Evolutionary conservation across 768 basidiomycete species (phyloP).

Genomic region (Calocybe gangraenosa): DNA sequence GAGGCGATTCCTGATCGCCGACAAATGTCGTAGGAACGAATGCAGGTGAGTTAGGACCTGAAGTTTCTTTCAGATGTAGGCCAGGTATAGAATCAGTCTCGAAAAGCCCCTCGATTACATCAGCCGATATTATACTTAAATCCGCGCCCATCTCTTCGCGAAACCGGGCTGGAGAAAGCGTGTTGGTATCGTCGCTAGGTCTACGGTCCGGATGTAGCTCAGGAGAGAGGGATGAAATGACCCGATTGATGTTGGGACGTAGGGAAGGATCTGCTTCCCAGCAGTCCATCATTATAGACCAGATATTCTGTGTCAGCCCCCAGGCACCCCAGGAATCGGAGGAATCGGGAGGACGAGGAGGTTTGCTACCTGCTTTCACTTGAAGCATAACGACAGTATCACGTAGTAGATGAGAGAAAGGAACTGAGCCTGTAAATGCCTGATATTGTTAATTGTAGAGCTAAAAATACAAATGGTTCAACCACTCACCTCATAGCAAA

Average conservation of each 20-base stretch:
- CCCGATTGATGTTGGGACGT: neutral
- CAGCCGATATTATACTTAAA: too few species aligned
- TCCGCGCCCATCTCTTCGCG: too few species aligned
- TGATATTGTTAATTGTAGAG: neutral
- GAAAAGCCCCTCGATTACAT: too few species aligned
- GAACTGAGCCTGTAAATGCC: neutral
- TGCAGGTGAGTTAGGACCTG: too few species aligned
- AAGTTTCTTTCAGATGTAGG: too few species aligned
- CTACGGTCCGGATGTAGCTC: neutral
- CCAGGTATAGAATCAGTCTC: too few species aligned
- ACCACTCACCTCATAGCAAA: neutral
- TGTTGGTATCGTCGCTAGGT: too few species aligned
- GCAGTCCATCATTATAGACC: constrained; percentile 1
- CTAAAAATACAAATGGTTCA: too few species aligned
- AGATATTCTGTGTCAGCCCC: neutral
- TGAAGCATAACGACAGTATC: neutral
- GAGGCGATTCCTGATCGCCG: too few species aligned
- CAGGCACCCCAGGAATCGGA: neutral
- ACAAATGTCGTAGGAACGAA: too few species aligned
- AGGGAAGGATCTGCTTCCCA: neutral
- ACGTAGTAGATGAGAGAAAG: neutral
- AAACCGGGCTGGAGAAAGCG: too few species aligned
- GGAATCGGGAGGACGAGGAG: neutral
- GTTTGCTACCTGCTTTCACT: neutral
- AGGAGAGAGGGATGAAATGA: neutral